Evolutionary conservation across 2,329 filamentous ascomycete species (phyloP).

Genomic region (Ophiostoma sp.): DNA sequence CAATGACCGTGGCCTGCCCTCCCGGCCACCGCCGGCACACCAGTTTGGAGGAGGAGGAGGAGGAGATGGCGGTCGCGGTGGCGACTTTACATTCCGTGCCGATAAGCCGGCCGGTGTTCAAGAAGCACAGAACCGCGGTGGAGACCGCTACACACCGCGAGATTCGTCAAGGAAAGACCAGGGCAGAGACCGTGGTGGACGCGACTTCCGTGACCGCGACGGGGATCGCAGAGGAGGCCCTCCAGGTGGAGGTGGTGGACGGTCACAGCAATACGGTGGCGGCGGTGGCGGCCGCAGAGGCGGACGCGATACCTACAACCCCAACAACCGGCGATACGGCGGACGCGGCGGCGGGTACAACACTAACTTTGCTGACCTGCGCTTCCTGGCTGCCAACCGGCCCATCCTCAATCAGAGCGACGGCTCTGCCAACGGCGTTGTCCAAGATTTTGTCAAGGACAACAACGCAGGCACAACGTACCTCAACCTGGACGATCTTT

Average conservation of each 20-base stretch:
- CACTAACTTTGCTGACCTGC: slow-evolving; percentile 33
- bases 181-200: slow-evolving; percentile 9
- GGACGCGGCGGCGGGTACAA: slow-evolving; percentile 14
- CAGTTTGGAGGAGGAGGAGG: not conserved
- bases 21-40: not conserved
- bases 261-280: slow-evolving; percentile 22
- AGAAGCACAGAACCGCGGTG: slow-evolving; percentile 49
- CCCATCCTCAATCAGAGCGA: slow-evolving; percentile 49
- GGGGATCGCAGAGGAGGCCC: slow-evolving; percentile 12
- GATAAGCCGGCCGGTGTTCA: slow-evolving; percentile 53
- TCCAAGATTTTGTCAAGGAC: slow-evolving; percentile 50
- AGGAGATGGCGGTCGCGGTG: slow-evolving; percentile 36
- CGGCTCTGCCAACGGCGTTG: slow-evolving; percentile 37
- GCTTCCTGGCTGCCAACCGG: slow-evolving; percentile 49
- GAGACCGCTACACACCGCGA: slow-evolving; percentile 41
- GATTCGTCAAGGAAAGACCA: slow-evolving; percentile 34
- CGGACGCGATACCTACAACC: slow-evolving; percentile 21
- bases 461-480: slow-evolving; percentile 52
- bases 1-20: not conserved
- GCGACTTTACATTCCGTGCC: slow-evolving; percentile 57
- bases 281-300: slow-evolving; percentile 6
- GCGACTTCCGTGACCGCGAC: slow-evolving; percentile 18
- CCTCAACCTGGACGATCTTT: slow-evolving; percentile 57
- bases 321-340: slow-evolving; percentile 17
- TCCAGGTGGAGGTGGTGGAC: not conserved